Evolutionary conservation across 2,329 filamentous ascomycete genomes (phyloP).

Genomic region (Fusarium fracticaudum): DNA sequence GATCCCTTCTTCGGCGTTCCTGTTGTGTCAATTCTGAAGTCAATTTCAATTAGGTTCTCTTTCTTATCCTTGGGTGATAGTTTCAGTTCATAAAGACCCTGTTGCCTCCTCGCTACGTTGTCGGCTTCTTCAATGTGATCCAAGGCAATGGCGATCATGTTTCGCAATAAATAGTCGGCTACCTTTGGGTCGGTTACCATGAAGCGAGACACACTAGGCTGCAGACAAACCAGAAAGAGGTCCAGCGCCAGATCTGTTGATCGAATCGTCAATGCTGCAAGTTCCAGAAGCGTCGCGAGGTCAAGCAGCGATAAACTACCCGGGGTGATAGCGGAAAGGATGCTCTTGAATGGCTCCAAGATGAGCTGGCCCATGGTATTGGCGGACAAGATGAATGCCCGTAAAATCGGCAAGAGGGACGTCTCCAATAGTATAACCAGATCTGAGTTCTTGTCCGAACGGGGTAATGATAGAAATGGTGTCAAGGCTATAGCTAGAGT

Average conservation of each 20-base stretch:
- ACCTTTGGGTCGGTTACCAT: constrained; percentile 32
- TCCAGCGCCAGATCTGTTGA: constrained; percentile 21
- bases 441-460: rapidly evolving
- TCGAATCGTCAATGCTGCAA: constrained; percentile 15
- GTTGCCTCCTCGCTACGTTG: neutral
- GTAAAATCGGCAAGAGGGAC: neutral
- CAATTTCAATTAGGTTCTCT: neutral
- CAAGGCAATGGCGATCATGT: constrained; percentile 49
- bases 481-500: neutral
- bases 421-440: neutral
- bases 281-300: constrained; percentile 9
- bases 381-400: neutral
- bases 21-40: constrained; percentile 15
- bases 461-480: neutral
- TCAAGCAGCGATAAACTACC: neutral
- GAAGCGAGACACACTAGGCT: constrained; percentile 45
- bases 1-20: neutral
- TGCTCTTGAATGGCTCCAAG: constrained; percentile 4
- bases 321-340: constrained; percentile 2
- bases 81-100: neutral
- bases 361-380: constrained; percentile 12
- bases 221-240: constrained; percentile 38
- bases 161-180: constrained; percentile 45
- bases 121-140: constrained; percentile 52
- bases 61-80: neutral